A percentile compares a stretch with the other conserved stretches of the same genome.
These are phyloP conservation scores for Cytospora schulzeri DNA, from an alignment of 2,329 filamentous ascomycete genomes.

Conservation along the genomic window DNA sequence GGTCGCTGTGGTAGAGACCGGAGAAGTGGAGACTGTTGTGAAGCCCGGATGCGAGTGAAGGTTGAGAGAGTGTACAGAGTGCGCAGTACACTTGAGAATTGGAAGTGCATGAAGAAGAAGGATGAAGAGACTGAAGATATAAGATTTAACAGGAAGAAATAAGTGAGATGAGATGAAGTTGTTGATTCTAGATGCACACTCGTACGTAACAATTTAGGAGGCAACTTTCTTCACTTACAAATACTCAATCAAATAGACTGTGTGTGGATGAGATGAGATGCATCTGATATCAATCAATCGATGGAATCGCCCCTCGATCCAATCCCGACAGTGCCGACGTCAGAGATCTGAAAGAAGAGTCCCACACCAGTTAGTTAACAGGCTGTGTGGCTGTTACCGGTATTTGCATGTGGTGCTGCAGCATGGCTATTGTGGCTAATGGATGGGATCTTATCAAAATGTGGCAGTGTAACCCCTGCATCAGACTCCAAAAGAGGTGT, in stretches of 20 bases:
- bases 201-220: slow-evolving; percentile 22
- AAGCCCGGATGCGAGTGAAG: slow-evolving; percentile 42
- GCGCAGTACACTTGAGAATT: slow-evolving; percentile 48
- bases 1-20: slow-evolving; percentile 32
- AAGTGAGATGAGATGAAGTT: neutral
- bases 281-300: slow-evolving; percentile 9
- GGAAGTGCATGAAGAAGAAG: slow-evolving; percentile 50
- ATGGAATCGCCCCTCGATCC: slow-evolving; percentile 17
- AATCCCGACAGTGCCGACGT: slow-evolving; percentile 16
- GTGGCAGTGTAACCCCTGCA: neutral
- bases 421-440: neutral
- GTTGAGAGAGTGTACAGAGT: slow-evolving; percentile 50
- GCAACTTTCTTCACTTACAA: slow-evolving; percentile 14
- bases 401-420: neutral
- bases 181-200: neutral
- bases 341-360: slow-evolving; percentile 23
- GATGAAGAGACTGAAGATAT: neutral
- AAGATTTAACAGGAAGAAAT: neutral
- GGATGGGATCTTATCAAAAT: neutral
- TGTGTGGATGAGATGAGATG: slow-evolving; percentile 13
- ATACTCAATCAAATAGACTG: too few species aligned
- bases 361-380: too few species aligned
- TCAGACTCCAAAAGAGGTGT: too few species aligned
- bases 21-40: slow-evolving; percentile 28
- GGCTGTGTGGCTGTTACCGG: neutral